These are phyloP conservation scores for Saccharomyces mikatae DNA, from an alignment of 805 yeast genomes.

Conservation along the genomic window DNA sequence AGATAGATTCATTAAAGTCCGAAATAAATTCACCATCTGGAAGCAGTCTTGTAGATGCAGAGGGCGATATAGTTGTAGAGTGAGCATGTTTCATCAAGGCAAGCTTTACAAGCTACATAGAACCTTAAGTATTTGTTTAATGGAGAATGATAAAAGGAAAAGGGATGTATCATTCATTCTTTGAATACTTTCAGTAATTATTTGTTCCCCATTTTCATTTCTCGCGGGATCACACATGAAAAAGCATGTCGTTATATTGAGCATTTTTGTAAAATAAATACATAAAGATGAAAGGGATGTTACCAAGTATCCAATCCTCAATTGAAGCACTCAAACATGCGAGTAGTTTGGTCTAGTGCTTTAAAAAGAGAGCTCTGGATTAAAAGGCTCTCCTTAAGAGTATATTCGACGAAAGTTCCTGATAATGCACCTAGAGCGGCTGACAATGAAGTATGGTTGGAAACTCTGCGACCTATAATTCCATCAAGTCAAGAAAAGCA, in stretches of 20 bases:
- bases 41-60: background rate
- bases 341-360: background rate
- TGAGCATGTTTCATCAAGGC: background rate
- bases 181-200: background rate
- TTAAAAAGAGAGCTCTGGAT: background rate
- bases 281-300: background rate
- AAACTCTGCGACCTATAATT: constrained; percentile 1
- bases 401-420: constrained; percentile 15
- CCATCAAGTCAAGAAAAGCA: background rate
- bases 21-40: constrained; percentile 4
- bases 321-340: background rate
- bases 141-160: background rate
- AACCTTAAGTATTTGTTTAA: background rate
- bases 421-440: constrained; percentile 36
- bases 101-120: background rate
- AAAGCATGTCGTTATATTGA: background rate
- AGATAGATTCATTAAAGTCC: constrained; percentile 16
- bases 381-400: background rate
- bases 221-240: background rate
- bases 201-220: background rate
- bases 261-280: background rate
- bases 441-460: constrained; percentile 39
- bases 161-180: background rate
- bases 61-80: constrained; percentile 4
- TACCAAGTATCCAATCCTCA: background rate